These are phyloP conservation scores for Suhomyces chickasaworum DNA, from an alignment of 1,139 yeast species.

Conservation along the genomic window DNA sequence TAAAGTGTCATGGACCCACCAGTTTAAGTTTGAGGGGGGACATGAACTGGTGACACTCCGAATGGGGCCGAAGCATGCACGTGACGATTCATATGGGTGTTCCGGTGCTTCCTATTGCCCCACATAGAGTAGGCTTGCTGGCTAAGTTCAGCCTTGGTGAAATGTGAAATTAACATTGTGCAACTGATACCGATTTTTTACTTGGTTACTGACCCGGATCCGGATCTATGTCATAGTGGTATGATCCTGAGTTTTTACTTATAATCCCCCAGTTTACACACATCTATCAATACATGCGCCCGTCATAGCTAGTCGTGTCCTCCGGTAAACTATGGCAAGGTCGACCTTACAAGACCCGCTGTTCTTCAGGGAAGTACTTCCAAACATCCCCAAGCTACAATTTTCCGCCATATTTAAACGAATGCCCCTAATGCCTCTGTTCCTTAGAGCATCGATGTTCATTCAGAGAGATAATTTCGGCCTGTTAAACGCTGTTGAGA, in stretches of 20 bases:
- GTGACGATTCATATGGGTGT: not conserved
- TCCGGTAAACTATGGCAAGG: constrained; percentile 3
- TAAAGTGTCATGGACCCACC: not conserved
- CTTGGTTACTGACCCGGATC: not conserved
- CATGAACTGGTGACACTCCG: not conserved
- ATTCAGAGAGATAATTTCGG: constrained; percentile 19
- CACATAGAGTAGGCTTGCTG: not conserved
- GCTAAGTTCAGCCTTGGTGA: not conserved
- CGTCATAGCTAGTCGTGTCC: constrained; percentile 7
- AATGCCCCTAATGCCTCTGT: constrained; percentile 14
- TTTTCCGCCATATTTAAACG: constrained; percentile 15
- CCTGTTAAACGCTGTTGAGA: constrained; percentile 17
- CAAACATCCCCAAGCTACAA: constrained; percentile 12
- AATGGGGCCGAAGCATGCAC: not conserved
- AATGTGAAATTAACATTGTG: not conserved
- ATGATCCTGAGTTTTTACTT: not conserved
- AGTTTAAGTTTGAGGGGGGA: no score
- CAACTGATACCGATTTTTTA: not conserved
- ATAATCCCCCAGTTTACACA: not conserved
- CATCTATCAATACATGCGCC: not conserved
- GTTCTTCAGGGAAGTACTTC: constrained; percentile 1
- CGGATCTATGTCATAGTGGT: not conserved
- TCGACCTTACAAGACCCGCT: constrained; percentile 1
- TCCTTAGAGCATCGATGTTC: constrained; percentile 14
- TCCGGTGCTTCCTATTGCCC: constrained; percentile 1